phyloP scores from a whole-genome alignment of 129 eudicot species.

The Scalesia atractyloides region DNA sequence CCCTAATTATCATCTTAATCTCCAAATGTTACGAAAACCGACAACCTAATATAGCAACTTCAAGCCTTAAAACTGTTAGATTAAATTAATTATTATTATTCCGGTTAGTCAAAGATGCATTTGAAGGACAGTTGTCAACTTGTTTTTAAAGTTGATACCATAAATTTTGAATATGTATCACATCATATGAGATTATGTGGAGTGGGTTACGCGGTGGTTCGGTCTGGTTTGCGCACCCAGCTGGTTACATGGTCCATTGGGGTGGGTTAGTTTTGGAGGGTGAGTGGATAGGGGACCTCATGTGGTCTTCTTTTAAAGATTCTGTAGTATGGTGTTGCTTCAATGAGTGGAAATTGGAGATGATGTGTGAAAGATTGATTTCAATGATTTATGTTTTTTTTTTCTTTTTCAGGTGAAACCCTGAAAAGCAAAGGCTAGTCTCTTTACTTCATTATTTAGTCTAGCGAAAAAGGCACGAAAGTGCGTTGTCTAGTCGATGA shows the following conservation, averaged over 20 bases:
- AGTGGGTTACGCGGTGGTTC: constrained; percentile 16
- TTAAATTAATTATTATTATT: neutral
- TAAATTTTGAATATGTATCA: neutral
- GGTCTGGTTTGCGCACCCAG: constrained; percentile 8
- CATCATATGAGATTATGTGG: neutral
- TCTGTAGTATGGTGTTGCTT: constrained; percentile 17
- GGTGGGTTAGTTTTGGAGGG: constrained; percentile 21
- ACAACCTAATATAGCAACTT: neutral
- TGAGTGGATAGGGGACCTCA: constrained; percentile 31
- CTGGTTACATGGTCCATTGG: constrained; percentile 24
- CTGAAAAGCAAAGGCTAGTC: constrained; percentile 30
- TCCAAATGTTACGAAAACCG: constrained; percentile 8
- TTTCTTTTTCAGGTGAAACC: constrained; percentile 34
- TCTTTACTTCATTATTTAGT: constrained; percentile 30
- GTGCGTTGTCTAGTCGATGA: constrained; percentile 29
- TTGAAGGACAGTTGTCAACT: constrained; percentile 20
- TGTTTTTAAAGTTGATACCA: constrained; percentile 4
- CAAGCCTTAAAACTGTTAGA: neutral
- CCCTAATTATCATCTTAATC: neutral
- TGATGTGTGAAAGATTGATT: constrained; percentile 30
- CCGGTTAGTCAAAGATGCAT: neutral
- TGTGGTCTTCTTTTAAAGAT: constrained; percentile 6
- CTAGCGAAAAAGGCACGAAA: constrained; percentile 7
- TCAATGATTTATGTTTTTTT: constrained; percentile 22
- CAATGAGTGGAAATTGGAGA: constrained; percentile 24